Conservation (phyloP, 768 basidiomycete genomes). For the Tricholoma terreum region DNA sequence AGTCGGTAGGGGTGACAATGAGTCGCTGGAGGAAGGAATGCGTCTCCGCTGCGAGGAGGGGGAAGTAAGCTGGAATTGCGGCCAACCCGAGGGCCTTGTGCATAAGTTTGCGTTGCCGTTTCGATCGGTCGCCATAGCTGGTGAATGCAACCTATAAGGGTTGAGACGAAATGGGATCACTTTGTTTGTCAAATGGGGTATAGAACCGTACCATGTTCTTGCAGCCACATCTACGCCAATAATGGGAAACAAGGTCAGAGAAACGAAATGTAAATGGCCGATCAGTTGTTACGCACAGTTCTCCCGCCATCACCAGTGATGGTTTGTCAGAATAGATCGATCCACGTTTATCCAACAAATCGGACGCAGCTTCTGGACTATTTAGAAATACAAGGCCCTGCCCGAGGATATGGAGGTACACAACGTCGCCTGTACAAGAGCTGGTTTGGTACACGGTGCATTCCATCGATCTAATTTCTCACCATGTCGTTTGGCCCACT, state of each 20-base stretch:
- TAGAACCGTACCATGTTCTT: constrained; percentile 55
- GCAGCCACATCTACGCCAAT: constrained; percentile 48
- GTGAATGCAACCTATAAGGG: constrained; percentile 56
- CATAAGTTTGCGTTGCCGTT: constrained; percentile 65
- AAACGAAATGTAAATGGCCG: constrained; percentile 1
- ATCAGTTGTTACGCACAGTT: constrained; percentile 48
- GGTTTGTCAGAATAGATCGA: constrained; percentile 76
- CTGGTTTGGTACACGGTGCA: constrained; percentile 3
- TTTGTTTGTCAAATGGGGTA: background rate
- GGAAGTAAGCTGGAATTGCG: constrained; percentile 54
- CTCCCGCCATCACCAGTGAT: constrained; percentile 62
- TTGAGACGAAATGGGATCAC: background rate
- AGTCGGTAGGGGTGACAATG: constrained; percentile 40
- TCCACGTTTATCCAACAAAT: constrained; percentile 69
- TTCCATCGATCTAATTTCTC: constrained; percentile 12
- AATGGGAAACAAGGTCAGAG: constrained; percentile 15
- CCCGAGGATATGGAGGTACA: constrained; percentile 63
- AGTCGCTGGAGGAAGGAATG: constrained; percentile 55
- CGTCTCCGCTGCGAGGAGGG: constrained; percentile 55
- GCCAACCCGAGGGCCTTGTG: constrained; percentile 57
- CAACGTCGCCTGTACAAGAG: constrained; percentile 51
- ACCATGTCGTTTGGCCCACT: constrained; percentile 68
- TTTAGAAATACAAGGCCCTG: constrained; percentile 69
- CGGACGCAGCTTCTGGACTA: constrained; percentile 52
- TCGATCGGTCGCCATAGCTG: constrained; percentile 57